Base-by-base conservation (phyloP, 139 green algal species). In the Edaphochlamys debaryana region DNA sequence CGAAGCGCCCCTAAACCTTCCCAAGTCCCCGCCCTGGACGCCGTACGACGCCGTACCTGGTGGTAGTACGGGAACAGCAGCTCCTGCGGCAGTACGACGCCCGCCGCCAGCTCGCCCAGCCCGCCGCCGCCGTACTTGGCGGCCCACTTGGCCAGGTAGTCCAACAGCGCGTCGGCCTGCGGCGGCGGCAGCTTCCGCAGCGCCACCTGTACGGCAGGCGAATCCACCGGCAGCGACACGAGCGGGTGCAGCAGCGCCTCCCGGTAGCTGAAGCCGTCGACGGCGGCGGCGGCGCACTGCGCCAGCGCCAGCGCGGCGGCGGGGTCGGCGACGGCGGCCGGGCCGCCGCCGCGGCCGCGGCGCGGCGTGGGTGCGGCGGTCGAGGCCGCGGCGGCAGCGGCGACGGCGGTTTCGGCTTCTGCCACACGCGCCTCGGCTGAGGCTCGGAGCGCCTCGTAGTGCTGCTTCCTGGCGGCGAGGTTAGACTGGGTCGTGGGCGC, bases 61-160 rank as follows among this genome's bases (percentile, higher is more conserved):
- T 73, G 29, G 5, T 80, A 70, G 25, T 63, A 79, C 2, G 87
- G 87, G 54, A 90, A 87, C 22, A 86, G 37, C 70, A 90, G 87
- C 79, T 80, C 83, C 25, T 67, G 45, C 25, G 87, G 85, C 25
- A 86, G 50, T 45, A 60, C 30, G 63, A 90, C 60, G 32, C 68
- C 7, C 13, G 79, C 75, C 41, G 72, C 64, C 41, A 29, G 1
- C 30, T 84, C 69, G 2, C 85, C 70, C n/a, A 88, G 66, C 13
- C 38, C 36, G 1, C 77, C 50, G 32, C 68, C 84, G 20, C 62
- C 38, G 70, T 90, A 91, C 50, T 89, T 89, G 42, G 29, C 67
- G 15, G 79, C 66, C 89, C 89, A 93, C 79, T 89, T 91, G 52
- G 76, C 58, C 52, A 91, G 82, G 69, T 90, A 91, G 20, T 25